Evolutionary conservation across 2,329 filamentous ascomycete genomes (phyloP), one percentile per base, ranked within the genome.

Genomic region (Keithomyces neogunnii): DNA sequence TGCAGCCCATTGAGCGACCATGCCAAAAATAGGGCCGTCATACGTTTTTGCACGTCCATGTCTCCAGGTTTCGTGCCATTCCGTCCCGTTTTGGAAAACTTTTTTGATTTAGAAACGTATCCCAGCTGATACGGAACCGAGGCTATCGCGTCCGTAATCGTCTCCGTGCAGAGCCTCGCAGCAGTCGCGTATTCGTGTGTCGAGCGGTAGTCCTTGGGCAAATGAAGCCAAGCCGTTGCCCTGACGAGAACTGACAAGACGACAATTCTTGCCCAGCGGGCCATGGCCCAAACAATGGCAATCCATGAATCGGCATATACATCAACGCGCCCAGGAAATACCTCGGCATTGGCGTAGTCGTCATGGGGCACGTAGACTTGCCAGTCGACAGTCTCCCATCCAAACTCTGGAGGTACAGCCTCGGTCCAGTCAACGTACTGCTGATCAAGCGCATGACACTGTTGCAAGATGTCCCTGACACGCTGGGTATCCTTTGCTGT

Each of bases 351-450:
- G 45, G 33, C 13, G 26, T 47, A 47, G 26, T 47, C 32, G 35
- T 47, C 26, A 6, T 30, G 26, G 6, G 45, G 35, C 11, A 36
- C 31, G 7, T 36, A 30, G 6, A 36, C 45, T 47, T 38, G 45
- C 45, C 45, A 47, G n/a, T 33, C 35, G 31, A 47, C 19, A 5
- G 45, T 47, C 33, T 47, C 45, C 45, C 45, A 47, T 44, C 40
- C 4, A 30, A 44, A 44, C 26, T 44, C 40, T 10, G 29, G 26
- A 5, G 40, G 40, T 5, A 44, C 40, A 28, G 40, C 40, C n/a
- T 44, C 40, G 40, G 40, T 30, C 40, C 40, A 47, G 13, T n/a
- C 26, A 19, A 47, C 31, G 29, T 11, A 38, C 4, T 47, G n/a
- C 31, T 29, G 31, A 11, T 47, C 45, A n/a, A 47, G 32, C 7